phyloP scores from a whole-genome alignment of 345 rosid species.

The Cardamine resedifolia region DNA sequence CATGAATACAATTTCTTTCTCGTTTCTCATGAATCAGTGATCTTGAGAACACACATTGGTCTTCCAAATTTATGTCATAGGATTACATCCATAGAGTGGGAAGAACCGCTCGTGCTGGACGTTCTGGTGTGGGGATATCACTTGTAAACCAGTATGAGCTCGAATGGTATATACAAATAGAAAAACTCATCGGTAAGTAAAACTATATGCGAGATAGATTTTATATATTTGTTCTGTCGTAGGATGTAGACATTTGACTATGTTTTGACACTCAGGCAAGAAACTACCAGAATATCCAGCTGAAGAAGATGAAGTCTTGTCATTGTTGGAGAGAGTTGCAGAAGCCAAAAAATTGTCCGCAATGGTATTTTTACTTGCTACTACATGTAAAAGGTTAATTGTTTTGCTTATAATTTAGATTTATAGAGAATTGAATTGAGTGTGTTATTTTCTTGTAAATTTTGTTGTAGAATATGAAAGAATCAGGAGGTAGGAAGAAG shows the following conservation, averaged over 20 bases:
- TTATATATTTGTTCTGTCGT: background rate
- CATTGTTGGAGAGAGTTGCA: conserved; percentile 55
- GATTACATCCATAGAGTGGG: conserved; percentile 92
- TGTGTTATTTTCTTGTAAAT: background rate
- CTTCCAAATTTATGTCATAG: conserved; percentile 40
- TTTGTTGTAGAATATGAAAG: conserved; percentile 58
- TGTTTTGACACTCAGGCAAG: conserved; percentile 52
- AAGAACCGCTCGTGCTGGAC: conserved; percentile 96
- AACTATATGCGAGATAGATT: background rate
- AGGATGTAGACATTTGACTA: background rate
- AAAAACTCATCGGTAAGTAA: conserved; percentile 78
- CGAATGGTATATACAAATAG: conserved; percentile 90
- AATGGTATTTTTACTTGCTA: conserved; percentile 42
- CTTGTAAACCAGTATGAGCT: conserved; percentile 87
- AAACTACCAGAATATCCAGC: conserved; percentile 73
- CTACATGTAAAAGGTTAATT: background rate
- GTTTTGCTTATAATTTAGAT: background rate
- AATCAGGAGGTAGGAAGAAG: conserved; percentile 49
- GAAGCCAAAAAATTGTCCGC: conserved; percentile 71
- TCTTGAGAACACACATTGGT: background rate
- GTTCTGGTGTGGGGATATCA: conserved; percentile 90
- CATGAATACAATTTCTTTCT: background rate
- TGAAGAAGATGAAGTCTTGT: conserved; percentile 73
- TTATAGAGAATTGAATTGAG: background rate
- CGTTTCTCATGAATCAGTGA: background rate